These are phyloP conservation scores for Oryza rufipogon DNA, from an alignment of 176 grass and related monocot species.

Conservation along the genomic window DNA sequence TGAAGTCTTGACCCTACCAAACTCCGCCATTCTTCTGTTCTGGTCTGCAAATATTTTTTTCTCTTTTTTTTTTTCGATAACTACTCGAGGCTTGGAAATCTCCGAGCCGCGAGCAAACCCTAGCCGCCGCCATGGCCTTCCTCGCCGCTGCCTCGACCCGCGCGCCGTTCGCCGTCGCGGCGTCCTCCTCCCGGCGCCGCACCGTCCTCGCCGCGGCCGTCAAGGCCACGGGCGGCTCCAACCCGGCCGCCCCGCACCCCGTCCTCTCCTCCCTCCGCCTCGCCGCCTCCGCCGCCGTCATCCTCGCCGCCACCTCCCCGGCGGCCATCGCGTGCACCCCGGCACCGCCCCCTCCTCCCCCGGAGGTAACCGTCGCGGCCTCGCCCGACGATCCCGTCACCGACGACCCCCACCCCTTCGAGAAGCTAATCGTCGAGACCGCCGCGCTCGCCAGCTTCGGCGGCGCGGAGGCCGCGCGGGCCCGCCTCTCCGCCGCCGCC, in stretches of 20 bases:
- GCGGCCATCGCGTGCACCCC: conserved; percentile 50
- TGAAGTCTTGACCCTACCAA: background rate
- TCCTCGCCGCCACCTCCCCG: conserved; percentile 59
- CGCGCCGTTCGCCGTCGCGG: background rate
- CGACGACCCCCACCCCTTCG: conserved; percentile 43
- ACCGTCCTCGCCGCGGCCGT: background rate
- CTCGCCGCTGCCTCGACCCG: conserved; percentile 36
- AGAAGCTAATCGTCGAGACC: conserved; percentile 68
- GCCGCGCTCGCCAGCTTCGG: conserved; percentile 47
- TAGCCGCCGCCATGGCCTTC: conserved; percentile 59
- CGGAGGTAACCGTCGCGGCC: conserved; percentile 5
- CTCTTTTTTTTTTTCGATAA: background rate
- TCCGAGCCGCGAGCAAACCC: conserved; percentile 47
- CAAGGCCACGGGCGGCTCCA: conserved; percentile 45
- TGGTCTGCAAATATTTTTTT: background rate
- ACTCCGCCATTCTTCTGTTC: background rate
- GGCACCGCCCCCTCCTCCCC: conserved; percentile 9
- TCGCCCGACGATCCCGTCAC: conserved; percentile 27
- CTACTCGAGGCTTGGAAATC: conserved; percentile 30
- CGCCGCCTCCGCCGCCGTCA: conserved; percentile 57
- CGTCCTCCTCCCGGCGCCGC: conserved; percentile 16
- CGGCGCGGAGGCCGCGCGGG: conserved; percentile 35
- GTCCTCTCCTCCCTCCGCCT: conserved; percentile 58
- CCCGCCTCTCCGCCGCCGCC: conserved; percentile 47
- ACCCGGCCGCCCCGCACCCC: conserved; percentile 13